phyloP scores from a whole-genome alignment of 1,139 yeast species.

The Nadsonia starkeyi-henricii region DNA sequence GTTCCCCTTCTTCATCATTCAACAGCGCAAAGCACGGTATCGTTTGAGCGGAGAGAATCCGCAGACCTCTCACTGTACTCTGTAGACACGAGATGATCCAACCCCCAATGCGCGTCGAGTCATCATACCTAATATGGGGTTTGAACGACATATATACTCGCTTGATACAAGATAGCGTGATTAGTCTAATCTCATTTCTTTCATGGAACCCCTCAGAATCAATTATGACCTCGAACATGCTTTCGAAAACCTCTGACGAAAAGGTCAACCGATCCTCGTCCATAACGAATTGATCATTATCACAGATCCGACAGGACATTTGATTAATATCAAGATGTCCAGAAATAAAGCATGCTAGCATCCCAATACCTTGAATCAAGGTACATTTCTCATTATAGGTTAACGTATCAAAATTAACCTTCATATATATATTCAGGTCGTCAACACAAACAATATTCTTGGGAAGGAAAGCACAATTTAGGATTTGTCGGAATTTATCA shows the following conservation, averaged over 20 bases:
- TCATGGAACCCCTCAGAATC: conserved; percentile 10
- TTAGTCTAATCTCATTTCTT: conserved; percentile 10
- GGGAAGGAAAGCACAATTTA: background rate
- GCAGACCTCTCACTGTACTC: conserved; percentile 16
- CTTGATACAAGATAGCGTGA: conserved; percentile 10
- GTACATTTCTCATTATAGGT: conserved; percentile 3
- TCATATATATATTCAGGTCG: background rate
- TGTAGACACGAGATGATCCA: conserved; percentile 19
- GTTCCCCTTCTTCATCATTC: conserved; percentile 5
- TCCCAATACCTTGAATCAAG: conserved; percentile 4
- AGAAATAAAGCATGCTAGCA: conserved; percentile 5
- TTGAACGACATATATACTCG: conserved; percentile 11
- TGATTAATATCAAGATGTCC: background rate
- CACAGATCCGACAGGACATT: conserved; percentile 3
- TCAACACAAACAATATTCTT: background rate
- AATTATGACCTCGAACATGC: conserved; percentile 8
- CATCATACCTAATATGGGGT: conserved; percentile 11
- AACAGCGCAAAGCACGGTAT: conserved; percentile 13
- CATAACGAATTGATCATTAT: background rate
- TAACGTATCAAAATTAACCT: conserved; percentile 2
- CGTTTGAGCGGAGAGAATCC: conserved; percentile 15
- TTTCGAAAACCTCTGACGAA: conserved; percentile 5
- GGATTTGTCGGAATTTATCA: background rate
- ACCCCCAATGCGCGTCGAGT: conserved; percentile 12
- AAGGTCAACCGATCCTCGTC: conserved; percentile 3